Evolutionary conservation across 176 grass and related monocot species (phyloP).

Genomic region (Leersia perrieri): DNA sequence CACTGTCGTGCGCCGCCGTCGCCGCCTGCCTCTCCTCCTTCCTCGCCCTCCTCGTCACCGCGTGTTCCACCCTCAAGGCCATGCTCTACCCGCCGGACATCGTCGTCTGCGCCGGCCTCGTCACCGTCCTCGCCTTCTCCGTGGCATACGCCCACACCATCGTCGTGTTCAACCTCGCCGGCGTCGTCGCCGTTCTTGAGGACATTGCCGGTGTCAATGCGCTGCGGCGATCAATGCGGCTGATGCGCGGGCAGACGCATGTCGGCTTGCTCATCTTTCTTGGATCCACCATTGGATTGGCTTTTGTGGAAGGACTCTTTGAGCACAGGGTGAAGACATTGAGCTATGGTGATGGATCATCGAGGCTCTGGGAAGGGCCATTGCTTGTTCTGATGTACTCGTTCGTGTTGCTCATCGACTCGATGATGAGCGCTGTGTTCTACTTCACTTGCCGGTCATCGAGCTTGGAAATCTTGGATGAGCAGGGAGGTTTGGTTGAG

Average conservation of each 20-base stretch:
- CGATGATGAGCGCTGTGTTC: constrained; percentile 87
- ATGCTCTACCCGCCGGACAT: constrained; percentile 77
- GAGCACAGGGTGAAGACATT: constrained; percentile 98
- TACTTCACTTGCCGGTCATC: constrained; percentile 93
- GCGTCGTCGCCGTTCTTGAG: constrained; percentile 84
- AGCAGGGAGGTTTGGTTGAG: constrained; percentile 22
- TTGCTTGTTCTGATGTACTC: constrained; percentile 91
- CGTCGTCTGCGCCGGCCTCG: constrained; percentile 71
- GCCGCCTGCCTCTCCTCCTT: constrained; percentile 53
- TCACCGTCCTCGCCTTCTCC: constrained; percentile 73
- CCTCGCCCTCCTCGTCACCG: constrained; percentile 61
- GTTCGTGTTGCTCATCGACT: constrained; percentile 79
- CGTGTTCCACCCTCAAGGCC: constrained; percentile 62
- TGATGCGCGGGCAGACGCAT: constrained; percentile 85
- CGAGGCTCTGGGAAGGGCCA: constrained; percentile 89
- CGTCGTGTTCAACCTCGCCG: constrained; percentile 77
- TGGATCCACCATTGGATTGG: constrained; percentile 66
- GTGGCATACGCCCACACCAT: constrained; percentile 78
- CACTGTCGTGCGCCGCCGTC: constrained; percentile 53
- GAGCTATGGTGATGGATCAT: constrained; percentile 84
- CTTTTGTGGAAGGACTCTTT: constrained; percentile 84
- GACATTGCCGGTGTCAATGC: constrained; percentile 57
- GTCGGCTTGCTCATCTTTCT: constrained; percentile 90
- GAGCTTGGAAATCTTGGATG: constrained; percentile 44
- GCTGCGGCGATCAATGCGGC: constrained; percentile 54